phyloP scores from a whole-genome alignment of 345 rosid genomes.

The Schrenkiella parvula region DNA sequence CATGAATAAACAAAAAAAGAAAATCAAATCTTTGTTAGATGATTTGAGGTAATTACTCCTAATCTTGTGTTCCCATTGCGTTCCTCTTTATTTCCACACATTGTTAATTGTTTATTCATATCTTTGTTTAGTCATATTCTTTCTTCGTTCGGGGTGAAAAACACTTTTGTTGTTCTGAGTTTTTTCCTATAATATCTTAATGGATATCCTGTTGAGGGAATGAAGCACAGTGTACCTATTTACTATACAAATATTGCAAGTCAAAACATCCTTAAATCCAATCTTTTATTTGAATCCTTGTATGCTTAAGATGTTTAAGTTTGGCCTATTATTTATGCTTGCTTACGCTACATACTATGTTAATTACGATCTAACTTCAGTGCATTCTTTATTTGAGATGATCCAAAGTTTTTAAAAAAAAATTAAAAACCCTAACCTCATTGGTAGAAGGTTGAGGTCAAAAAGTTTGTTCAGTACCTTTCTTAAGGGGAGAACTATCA shows the following conservation, averaged over 20 bases:
- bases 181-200: neutral
- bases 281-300: no score
- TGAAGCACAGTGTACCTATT: neutral
- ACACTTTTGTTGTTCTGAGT: conserved; percentile 13
- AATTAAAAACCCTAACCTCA: no score
- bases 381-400: no score
- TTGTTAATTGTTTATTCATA: conserved; percentile 34
- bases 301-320: no score
- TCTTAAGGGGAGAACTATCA: no score
- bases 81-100: conserved; percentile 18
- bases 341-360: no score
- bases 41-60: conserved; percentile 24
- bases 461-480: no score
- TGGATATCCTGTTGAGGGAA: neutral
- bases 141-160: neutral
- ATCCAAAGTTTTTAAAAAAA: no score
- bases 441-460: no score
- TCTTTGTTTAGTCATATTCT: conserved; percentile 30
- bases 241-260: neutral
- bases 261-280: no score
- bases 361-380: no score
- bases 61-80: neutral
- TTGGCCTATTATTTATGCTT: no score
- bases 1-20: conserved; percentile 42
- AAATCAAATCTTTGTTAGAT: conserved; percentile 6